Conservation (phyloP, 2,329 filamentous ascomycete species). For the Colletotrichum noveboracense region DNA sequence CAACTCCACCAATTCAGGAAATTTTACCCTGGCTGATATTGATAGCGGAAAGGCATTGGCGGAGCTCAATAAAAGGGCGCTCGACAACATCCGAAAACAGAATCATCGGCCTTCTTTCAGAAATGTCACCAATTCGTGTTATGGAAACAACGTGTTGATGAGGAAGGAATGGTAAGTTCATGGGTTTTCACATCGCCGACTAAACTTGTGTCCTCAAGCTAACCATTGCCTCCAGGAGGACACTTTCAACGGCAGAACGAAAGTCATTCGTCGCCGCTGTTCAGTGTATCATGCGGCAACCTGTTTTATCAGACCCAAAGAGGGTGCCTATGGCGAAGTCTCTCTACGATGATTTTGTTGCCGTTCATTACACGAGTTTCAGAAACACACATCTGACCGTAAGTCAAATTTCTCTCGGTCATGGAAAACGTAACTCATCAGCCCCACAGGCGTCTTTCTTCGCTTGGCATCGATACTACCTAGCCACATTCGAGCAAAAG, state of each 20-base stretch:
- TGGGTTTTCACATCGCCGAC: rapidly evolving
- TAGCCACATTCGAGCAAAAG: slow-evolving; percentile 16
- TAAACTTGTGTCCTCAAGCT: no score
- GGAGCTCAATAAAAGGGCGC: background rate
- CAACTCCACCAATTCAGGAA: background rate
- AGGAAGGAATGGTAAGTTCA: slow-evolving; percentile 8
- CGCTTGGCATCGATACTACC: slow-evolving; percentile 23
- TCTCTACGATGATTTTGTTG: slow-evolving; percentile 26
- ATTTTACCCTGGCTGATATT: slow-evolving; percentile 1
- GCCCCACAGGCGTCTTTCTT: slow-evolving; percentile 20
- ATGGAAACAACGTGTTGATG: background rate
- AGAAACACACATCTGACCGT: slow-evolving; percentile 15
- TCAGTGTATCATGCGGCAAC: slow-evolving; percentile 29
- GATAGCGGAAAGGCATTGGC: slow-evolving; percentile 3
- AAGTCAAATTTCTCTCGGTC: background rate
- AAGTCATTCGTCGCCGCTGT: slow-evolving; percentile 30
- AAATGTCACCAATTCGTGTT: background rate
- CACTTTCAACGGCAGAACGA: slow-evolving; percentile 23
- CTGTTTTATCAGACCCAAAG: slow-evolving; percentile 6
- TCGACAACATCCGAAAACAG: background rate
- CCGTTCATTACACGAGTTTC: slow-evolving; percentile 19
- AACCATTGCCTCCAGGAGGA: slow-evolving; percentile 3
- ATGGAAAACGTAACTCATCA: no score
- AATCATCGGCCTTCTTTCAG: background rate
- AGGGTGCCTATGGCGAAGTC: slow-evolving; percentile 24